Conservation (phyloP, 208 protist genomes). For the Borovskyia barvae region DNA sequence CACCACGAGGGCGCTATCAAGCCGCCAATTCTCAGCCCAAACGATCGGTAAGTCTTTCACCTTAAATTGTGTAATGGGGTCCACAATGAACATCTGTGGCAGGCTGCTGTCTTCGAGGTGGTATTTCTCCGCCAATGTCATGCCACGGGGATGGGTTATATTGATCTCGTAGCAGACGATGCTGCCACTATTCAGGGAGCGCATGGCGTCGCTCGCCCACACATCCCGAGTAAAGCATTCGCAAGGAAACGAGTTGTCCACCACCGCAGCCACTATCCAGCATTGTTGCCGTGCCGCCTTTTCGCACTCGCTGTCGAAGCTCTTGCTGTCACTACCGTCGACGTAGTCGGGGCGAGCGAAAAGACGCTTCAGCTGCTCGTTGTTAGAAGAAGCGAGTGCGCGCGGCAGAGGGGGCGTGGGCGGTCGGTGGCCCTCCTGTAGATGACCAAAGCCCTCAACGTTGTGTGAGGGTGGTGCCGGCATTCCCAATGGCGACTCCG, state of each 20-base stretch:
- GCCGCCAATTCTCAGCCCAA: conserved; percentile 3
- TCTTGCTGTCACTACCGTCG: conserved; percentile 12
- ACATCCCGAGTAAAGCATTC: conserved; percentile 73
- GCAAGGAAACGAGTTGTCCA: conserved; percentile 51
- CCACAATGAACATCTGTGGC: conserved; percentile 61
- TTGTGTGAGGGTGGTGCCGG: conserved; percentile 16
- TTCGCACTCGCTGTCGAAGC: conserved; percentile 43
- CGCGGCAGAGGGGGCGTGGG: conserved; percentile 9
- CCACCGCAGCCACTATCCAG: conserved; percentile 67
- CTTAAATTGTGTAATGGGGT: conserved; percentile 57
- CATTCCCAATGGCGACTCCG: conserved; percentile 21
- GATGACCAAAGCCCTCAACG: conserved; percentile 11
- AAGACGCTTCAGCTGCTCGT: conserved; percentile 22
- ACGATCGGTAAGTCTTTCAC: conserved; percentile 38
- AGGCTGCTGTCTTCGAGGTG: conserved; percentile 25
- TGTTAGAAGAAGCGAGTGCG: conserved; percentile 13
- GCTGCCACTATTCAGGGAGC: conserved; percentile 29
- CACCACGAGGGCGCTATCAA: conserved; percentile 45
- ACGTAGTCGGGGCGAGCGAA: conserved; percentile 61
- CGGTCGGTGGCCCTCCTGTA: conserved; percentile 11
- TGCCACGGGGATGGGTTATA: conserved; percentile 32
- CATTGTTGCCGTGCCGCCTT: conserved; percentile 30
- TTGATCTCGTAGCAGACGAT: conserved; percentile 60
- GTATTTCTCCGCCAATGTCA: conserved; percentile 42
- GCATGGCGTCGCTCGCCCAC: conserved; percentile 48